A percentile compares a stretch with the other conserved stretches of the same genome.
phyloP scores from a whole-genome alignment of 208 protist species.

The Crithidia expoeki region DNA sequence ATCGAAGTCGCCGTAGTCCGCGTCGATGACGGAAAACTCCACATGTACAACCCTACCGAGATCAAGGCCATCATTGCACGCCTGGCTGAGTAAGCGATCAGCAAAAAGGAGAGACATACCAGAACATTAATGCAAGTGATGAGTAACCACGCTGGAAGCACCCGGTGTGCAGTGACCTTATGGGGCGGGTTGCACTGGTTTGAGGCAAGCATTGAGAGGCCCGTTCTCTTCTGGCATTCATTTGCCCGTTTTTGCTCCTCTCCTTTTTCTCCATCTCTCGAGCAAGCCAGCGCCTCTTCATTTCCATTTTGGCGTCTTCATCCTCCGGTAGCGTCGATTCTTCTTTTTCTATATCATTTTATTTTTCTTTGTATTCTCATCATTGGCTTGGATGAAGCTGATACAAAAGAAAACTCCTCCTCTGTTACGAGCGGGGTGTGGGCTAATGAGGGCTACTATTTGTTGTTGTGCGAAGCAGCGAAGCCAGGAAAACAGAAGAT shows the following conservation, averaged over 20 bases:
- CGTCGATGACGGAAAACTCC: slow-evolving; percentile 78
- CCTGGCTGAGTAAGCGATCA: slow-evolving; percentile 31
- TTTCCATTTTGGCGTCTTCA: no score
- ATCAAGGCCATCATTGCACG: slow-evolving; percentile 93
- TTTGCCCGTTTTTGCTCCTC: no score
- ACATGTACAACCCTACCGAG: slow-evolving; percentile 89
- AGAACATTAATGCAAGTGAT: background rate
- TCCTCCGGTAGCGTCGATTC: no score
- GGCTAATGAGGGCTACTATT: background rate
- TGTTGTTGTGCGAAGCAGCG: background rate
- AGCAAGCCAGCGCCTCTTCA: no score
- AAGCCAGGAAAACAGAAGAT: background rate
- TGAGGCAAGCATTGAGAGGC: no score
- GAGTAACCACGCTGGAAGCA: no score
- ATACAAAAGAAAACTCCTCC: background rate
- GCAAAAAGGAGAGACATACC: background rate
- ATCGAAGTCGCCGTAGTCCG: slow-evolving; percentile 96
- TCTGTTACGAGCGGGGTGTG: background rate
- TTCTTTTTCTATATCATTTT: slow-evolving; percentile 6
- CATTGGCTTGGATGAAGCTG: background rate
- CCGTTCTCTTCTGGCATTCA: no score
- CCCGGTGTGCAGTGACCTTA: no score
- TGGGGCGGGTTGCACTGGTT: no score
- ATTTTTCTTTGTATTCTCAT: background rate
- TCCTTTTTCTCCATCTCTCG: no score